These are phyloP conservation scores for Ormosia semicastrata DNA, from an alignment of 306 rosid species.

Conservation along the genomic window DNA sequence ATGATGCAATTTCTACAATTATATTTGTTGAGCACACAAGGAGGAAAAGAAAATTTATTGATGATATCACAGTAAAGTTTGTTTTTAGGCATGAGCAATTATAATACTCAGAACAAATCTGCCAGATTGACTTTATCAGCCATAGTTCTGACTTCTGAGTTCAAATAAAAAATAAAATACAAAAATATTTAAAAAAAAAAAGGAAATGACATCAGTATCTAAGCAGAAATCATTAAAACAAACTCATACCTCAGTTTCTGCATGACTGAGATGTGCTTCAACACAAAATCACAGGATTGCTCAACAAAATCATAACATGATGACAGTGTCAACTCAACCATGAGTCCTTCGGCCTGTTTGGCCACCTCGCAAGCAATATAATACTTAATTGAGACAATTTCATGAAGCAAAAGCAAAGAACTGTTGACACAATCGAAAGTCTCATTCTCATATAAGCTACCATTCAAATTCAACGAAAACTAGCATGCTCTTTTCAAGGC, in stretches of 20 bases:
- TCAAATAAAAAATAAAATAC: background rate
- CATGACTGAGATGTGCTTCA: constrained; percentile 73
- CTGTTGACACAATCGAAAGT: background rate
- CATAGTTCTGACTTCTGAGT: background rate
- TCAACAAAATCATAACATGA: constrained; percentile 87
- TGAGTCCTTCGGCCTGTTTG: constrained; percentile 89
- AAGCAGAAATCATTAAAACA: background rate
- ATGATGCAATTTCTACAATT: background rate
- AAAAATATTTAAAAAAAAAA: background rate
- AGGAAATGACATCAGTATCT: background rate
- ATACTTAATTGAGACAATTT: background rate
- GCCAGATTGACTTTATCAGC: background rate
- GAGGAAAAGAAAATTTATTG: background rate
- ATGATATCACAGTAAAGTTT: background rate
- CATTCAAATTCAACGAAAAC: background rate
- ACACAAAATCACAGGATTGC: constrained; percentile 68
- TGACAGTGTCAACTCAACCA: constrained; percentile 62
- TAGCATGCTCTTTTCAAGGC: constrained; percentile 4
- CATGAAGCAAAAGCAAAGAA: background rate
- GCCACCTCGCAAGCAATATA: constrained; percentile 31
- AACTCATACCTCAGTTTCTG: constrained; percentile 69
- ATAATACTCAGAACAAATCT: background rate
- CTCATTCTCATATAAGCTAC: background rate
- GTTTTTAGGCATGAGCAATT: background rate
- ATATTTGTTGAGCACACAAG: background rate